phyloP scores from a whole-genome alignment of 2,329 filamentous ascomycete genomes.

The Phialocephala sp. region DNA sequence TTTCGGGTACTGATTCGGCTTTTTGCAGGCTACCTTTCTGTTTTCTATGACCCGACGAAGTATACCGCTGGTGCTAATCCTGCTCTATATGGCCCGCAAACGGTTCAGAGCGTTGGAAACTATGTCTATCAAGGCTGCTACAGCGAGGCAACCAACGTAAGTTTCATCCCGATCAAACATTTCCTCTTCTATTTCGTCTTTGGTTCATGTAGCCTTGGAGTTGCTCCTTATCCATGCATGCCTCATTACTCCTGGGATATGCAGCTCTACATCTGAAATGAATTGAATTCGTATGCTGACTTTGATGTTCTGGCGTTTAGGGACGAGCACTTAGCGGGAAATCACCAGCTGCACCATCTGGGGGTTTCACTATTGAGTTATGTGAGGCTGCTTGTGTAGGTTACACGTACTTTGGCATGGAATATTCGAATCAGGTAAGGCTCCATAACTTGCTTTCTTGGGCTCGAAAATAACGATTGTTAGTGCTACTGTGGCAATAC shows the following conservation, averaged over 20 bases:
- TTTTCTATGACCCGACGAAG: constrained; percentile 35
- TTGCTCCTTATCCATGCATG: too few relatives aligned
- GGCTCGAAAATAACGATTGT: constrained; percentile 10
- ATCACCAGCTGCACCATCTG: constrained; percentile 22
- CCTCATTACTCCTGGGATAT: too few relatives aligned
- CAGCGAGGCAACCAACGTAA: constrained; percentile 36
- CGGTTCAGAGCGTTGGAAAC: constrained; percentile 28
- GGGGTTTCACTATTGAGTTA: constrained; percentile 35
- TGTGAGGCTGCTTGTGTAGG: constrained; percentile 31
- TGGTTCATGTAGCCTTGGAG: too few relatives aligned
- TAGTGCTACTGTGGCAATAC: constrained; percentile 44
- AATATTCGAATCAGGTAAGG: constrained; percentile 41
- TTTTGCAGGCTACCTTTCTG: constrained; percentile 28
- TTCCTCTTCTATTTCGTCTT: too few relatives aligned
- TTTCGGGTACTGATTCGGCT: too few relatives aligned
- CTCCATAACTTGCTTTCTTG: neutral
- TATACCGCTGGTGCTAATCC: constrained; percentile 31
- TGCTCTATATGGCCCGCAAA: constrained; percentile 35
- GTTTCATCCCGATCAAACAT: too few relatives aligned
- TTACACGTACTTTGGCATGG: constrained; percentile 36
- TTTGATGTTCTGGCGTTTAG: too few relatives aligned
- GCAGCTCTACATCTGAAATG: too few relatives aligned
- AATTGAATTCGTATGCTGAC: too few relatives aligned
- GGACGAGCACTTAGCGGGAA: constrained; percentile 31
- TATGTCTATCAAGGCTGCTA: constrained; percentile 45